Conservation (phyloP, 495 filamentous ascomycete species). For the Glonium stellatum region DNA sequence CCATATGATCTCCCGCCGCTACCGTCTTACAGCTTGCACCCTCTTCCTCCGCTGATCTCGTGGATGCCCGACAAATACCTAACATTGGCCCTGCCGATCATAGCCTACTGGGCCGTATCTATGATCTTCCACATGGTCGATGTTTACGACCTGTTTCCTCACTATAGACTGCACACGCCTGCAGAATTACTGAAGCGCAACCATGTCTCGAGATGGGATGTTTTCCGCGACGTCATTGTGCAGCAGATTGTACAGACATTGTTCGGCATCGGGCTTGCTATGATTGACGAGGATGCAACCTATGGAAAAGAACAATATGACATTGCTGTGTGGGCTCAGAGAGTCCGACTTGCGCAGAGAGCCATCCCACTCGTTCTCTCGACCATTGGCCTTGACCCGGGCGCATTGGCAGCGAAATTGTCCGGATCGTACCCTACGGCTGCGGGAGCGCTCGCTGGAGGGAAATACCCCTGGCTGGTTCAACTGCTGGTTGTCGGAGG, state of each 20-base stretch:
- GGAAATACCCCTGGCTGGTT: constrained; percentile 57
- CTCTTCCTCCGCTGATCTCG: constrained; percentile 62
- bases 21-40: constrained; percentile 60
- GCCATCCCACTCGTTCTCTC: constrained; percentile 54
- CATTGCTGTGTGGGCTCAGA: constrained; percentile 71
- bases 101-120: constrained; percentile 86
- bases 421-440: constrained; percentile 50
- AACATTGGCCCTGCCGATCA: constrained; percentile 63
- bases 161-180: constrained; percentile 88
- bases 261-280: constrained; percentile 52
- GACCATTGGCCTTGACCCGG: constrained; percentile 37
- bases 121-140: constrained; percentile 81
- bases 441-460: constrained; percentile 63
- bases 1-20: constrained; percentile 60
- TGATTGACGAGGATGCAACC: constrained; percentile 58
- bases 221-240: constrained; percentile 76
- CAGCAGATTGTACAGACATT: constrained; percentile 83
- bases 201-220: constrained; percentile 72
- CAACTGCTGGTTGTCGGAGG: constrained; percentile 25
- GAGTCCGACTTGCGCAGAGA: constrained; percentile 63
- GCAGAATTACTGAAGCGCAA: constrained; percentile 82
- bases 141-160: constrained; percentile 68
- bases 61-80: constrained; percentile 76
- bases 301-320: constrained; percentile 74
- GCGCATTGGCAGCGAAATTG: constrained; percentile 36